A percentile compares a stretch with the other conserved stretches of the same genome.
These are phyloP conservation scores for Chlorophyllum brunneum DNA, from an alignment of 768 basidiomycete genomes.

Conservation along the genomic window DNA sequence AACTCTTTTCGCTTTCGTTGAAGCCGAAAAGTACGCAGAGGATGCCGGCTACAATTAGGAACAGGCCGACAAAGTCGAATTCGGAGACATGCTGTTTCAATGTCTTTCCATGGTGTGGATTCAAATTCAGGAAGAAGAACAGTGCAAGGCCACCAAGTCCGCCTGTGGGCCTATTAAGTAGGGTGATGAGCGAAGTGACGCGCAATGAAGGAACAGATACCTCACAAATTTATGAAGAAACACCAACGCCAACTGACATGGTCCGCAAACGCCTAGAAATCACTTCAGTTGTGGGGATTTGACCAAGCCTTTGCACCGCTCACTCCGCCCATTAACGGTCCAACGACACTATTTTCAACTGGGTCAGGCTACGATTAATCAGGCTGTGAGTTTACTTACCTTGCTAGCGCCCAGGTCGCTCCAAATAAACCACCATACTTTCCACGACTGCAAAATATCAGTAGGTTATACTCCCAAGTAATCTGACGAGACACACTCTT, in stretches of 20 bases:
- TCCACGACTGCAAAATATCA: slow-evolving; percentile 49
- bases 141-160: slow-evolving; percentile 58
- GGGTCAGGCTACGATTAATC: neutral
- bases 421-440: slow-evolving; percentile 72
- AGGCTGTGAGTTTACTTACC: slow-evolving; percentile 18
- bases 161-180: slow-evolving; percentile 57
- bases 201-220: slow-evolving; percentile 14
- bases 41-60: slow-evolving; percentile 61
- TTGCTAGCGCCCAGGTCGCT: slow-evolving; percentile 79
- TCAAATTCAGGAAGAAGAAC: slow-evolving; percentile 77
- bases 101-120: slow-evolving; percentile 61
- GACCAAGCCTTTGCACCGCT: slow-evolving; percentile 21
- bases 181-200: neutral
- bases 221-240: slow-evolving; percentile 72
- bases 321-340: slow-evolving; percentile 82
- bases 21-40: slow-evolving; percentile 70
- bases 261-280: slow-evolving; percentile 58
- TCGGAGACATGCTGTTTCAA: slow-evolving; percentile 55
- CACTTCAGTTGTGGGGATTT: slow-evolving; percentile 2
- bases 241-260: slow-evolving; percentile 84
- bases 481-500: slow-evolving; percentile 43
- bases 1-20: slow-evolving; percentile 62
- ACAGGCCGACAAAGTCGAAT: slow-evolving; percentile 71
- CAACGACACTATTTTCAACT: slow-evolving; percentile 45
- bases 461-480: neutral